phyloP scores from a whole-genome alignment of 352 stramenopile genomes.

The Phytophthora niederhauseri region DNA sequence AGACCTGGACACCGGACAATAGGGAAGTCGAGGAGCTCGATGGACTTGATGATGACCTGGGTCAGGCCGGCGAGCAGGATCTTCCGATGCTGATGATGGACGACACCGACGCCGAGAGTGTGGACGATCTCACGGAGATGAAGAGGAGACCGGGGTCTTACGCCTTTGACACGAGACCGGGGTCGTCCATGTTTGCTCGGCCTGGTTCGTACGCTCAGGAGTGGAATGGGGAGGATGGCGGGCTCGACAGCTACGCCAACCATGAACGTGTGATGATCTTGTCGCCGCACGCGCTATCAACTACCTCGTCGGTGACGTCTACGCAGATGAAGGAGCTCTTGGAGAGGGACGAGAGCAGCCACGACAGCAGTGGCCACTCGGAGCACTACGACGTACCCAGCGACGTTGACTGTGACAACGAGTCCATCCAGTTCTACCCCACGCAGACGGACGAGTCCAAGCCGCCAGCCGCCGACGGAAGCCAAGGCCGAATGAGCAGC shows the following conservation, averaged over 20 bases:
- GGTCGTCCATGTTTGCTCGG: slow-evolving; percentile 25
- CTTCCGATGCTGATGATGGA: slow-evolving; percentile 44
- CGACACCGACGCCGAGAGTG: slow-evolving; percentile 41
- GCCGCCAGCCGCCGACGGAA: slow-evolving; percentile 6
- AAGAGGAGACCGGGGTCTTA: slow-evolving; percentile 28
- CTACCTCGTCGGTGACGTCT: slow-evolving; percentile 45
- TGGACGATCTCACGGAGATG: slow-evolving; percentile 39
- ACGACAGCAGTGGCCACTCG: slow-evolving; percentile 26
- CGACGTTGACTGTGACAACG: slow-evolving; percentile 31
- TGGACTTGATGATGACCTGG: slow-evolving; percentile 25
- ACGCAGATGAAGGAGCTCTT: slow-evolving; percentile 37
- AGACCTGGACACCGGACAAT: slow-evolving; percentile 33
- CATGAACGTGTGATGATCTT: slow-evolving; percentile 35
- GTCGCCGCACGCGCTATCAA: slow-evolving; percentile 36
- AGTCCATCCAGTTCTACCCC: slow-evolving; percentile 57
- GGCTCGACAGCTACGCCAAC: slow-evolving; percentile 29
- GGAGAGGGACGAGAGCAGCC: slow-evolving; percentile 35
- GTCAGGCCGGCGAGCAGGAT: slow-evolving; percentile 24
- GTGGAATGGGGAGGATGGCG: slow-evolving; percentile 31
- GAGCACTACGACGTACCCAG: slow-evolving; percentile 22
- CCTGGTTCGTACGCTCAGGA: slow-evolving; percentile 34
- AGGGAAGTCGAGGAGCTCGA: slow-evolving; percentile 37
- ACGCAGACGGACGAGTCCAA: slow-evolving; percentile 24
- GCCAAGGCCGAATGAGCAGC: slow-evolving; percentile 21
- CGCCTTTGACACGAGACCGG: slow-evolving; percentile 22